Evolutionary conservation across 441 rosid genomes (phyloP).

Genomic region (Biscutella laevigata): DNA sequence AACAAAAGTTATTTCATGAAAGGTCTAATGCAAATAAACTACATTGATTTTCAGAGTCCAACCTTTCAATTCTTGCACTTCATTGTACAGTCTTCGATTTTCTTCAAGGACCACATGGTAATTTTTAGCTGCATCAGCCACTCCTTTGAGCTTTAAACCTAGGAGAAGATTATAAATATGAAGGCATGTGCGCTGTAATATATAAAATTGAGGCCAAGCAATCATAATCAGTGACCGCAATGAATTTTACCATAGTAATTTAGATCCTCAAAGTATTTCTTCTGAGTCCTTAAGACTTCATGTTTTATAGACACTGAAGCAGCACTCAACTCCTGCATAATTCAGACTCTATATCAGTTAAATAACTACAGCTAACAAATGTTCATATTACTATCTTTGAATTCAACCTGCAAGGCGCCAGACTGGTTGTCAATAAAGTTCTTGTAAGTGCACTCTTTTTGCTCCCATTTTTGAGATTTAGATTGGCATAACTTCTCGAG

Average conservation of each 20-base stretch:
- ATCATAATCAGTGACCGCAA: constrained; percentile 9
- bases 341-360: constrained; percentile 9
- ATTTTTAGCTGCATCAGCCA: constrained; percentile 59
- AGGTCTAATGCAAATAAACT: background rate
- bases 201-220: background rate
- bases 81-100: constrained; percentile 61
- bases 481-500: constrained; percentile 58
- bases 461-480: constrained; percentile 53
- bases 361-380: background rate
- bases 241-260: constrained; percentile 41
- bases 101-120: constrained; percentile 55
- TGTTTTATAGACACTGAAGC: constrained; percentile 50
- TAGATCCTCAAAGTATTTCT: constrained; percentile 46
- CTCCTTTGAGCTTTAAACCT: constrained; percentile 60
- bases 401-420: constrained; percentile 56
- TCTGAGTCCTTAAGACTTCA: constrained; percentile 51
- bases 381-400: background rate
- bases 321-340: constrained; percentile 54
- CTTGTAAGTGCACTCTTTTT: constrained; percentile 45
- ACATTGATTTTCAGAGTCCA: constrained; percentile 6
- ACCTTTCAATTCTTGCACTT: constrained; percentile 78
- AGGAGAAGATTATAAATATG: constrained; percentile 14
- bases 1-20: constrained; percentile 16
- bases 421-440: constrained; percentile 40
- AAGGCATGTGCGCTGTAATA: constrained; percentile 8